Evolutionary conservation across 306 rosid species (phyloP).

Genomic region (Citrullus colocynthis): DNA sequence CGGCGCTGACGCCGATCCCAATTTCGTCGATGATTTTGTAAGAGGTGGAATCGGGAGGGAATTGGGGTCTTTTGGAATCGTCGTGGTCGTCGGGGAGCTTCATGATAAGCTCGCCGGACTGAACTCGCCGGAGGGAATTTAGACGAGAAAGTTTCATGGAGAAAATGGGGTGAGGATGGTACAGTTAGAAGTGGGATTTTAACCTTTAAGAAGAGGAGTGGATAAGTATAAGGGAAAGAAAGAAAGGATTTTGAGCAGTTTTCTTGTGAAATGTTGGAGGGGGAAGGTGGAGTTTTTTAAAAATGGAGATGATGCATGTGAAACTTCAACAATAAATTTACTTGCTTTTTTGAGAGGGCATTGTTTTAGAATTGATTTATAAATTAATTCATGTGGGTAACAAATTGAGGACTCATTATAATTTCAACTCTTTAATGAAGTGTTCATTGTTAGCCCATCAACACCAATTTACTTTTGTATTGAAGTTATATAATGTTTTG

Average conservation of each 20-base stretch:
- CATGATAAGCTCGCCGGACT: background rate
- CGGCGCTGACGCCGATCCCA: conserved; percentile 33
- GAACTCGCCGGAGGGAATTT: background rate
- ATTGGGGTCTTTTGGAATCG: conserved; percentile 21
- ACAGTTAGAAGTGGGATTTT: background rate
- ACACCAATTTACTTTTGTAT: too few relatives aligned
- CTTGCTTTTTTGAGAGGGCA: conserved; percentile 7
- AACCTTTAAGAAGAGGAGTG: background rate
- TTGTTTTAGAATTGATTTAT: background rate
- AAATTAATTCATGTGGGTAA: background rate
- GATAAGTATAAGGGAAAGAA: conserved; percentile 6
- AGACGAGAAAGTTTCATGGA: background rate
- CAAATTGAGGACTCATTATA: background rate
- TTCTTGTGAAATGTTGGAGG: conserved; percentile 29
- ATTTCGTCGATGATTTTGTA: conserved; percentile 32
- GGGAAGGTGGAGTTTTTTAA: conserved; percentile 5
- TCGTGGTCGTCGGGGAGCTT: conserved; percentile 7
- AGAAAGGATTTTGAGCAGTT: conserved; percentile 14
- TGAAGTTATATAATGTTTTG: too few relatives aligned
- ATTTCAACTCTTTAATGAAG: too few relatives aligned
- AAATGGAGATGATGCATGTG: conserved; percentile 28
- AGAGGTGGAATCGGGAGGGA: conserved; percentile 30
- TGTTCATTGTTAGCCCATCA: background rate
- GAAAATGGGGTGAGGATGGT: background rate
- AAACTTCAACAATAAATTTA: conserved; percentile 25